Evolutionary conservation across 164 flowering plant species (phyloP), one percentile per base, ranked within the genome.

Genomic region (Nelumbo lutea): DNA sequence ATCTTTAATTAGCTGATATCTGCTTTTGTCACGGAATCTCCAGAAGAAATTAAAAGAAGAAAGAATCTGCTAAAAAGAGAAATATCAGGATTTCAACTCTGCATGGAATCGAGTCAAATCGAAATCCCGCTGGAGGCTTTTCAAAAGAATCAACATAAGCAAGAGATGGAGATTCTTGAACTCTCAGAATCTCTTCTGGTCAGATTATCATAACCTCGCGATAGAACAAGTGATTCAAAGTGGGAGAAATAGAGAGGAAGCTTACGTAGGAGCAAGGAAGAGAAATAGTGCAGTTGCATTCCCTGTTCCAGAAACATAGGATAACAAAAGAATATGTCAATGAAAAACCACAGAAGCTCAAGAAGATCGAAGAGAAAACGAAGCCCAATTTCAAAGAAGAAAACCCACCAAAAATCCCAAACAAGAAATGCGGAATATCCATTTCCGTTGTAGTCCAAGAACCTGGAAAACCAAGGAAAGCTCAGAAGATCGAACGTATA

Each of bases 351-450:
- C 13, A 42, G 13, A 68, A 66, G 56, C 38, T 47, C 40, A 52
- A 14, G 9, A 39, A 58, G 67, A 42, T 63, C 15, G 46, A 15
- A 44, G 6, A 61, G 2, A 42, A 27, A 63, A 52, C 2, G 27
- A 10, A 63, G 47, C 0, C 9, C 8, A 74, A 10, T 11, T 45
- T 39, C 42, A 45, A 70, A 68, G 13, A n/a, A 39, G 40, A n/a
- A 61, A 67, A 76, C 86, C 42, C 75, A 87, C 95, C 95, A 15
- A 85, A 81, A 75, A 89, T 69, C 9, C 96, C 96, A 66, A 89
- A 85, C 62, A 85, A 13, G 81, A 86, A 84, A 74, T 86, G 92
- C 66, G 71, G 53, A 59, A 76, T 59, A 47, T 81, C 76, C 88
- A 83, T 78, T 48, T 62, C 52, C 51, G 11, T 27, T 27, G 53